Evolutionary conservation across 2,329 filamentous ascomycete species (phyloP).

Genomic region (Pleoardoris graminearum): DNA sequence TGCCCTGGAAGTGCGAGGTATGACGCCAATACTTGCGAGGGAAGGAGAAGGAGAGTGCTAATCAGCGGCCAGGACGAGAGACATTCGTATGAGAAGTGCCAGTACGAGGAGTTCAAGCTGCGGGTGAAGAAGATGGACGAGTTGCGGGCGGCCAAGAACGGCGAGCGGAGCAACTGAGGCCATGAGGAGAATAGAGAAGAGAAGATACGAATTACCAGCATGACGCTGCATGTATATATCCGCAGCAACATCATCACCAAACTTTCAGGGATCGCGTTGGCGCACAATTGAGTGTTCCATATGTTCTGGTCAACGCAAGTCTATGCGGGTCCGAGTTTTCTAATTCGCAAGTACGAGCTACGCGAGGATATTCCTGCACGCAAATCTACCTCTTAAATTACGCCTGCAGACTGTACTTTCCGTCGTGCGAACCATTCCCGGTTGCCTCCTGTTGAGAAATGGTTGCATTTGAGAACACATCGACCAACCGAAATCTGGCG

Average conservation of each 20-base stretch:
- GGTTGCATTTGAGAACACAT: background rate
- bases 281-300: too few relatives aligned
- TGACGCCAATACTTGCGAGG: conserved; percentile 33
- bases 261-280: too few relatives aligned
- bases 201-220: background rate
- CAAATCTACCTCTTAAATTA: too few relatives aligned
- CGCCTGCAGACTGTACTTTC: too few relatives aligned
- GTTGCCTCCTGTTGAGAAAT: too few relatives aligned
- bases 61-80: conserved; percentile 73
- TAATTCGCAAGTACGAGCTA: too few relatives aligned
- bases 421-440: too few relatives aligned
- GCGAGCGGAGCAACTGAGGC: conserved; percentile 77
- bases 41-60: conserved; percentile 14
- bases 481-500: background rate
- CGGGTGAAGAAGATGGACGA: conserved; percentile 99
- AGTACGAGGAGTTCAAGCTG: conserved; percentile 98
- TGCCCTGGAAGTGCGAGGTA: conserved; percentile 98
- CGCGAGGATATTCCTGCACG: too few relatives aligned
- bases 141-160: conserved; percentile 81
- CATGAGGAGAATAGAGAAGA: background rate
- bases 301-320: background rate
- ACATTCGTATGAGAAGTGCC: conserved; percentile 98
- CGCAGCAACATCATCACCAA: conserved; percentile 20
- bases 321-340: too few relatives aligned
- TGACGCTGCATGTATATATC: conserved; percentile 41